A percentile compares a stretch with the other conserved stretches of the same genome.
phyloP scores from a whole-genome alignment of 2,329 filamentous ascomycete species.

The Endocalyx cinctus region DNA sequence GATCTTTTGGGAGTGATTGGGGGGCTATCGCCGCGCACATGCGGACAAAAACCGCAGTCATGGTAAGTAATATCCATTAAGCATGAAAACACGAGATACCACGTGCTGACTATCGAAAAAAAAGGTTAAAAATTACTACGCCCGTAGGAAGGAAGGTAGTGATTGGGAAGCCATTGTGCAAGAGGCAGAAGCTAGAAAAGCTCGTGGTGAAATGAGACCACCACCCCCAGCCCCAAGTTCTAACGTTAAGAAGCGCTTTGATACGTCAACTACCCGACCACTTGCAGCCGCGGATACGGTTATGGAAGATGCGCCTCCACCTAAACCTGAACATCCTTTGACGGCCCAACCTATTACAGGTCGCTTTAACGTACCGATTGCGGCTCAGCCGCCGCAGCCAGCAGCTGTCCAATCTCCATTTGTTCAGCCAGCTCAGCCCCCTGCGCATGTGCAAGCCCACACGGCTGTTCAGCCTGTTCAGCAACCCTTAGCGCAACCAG shows the following conservation, averaged over 20 bases:
- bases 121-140: slow-evolving; percentile 66
- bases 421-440: slow-evolving; percentile 21
- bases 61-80: slow-evolving; percentile 56
- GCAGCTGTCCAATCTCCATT: slow-evolving; percentile 23
- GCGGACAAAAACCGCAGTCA: slow-evolving; percentile 80
- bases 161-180: slow-evolving; percentile 58
- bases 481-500: slow-evolving; percentile 33
- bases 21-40: slow-evolving; percentile 69
- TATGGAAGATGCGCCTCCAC: slow-evolving; percentile 37
- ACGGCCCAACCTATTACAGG: slow-evolving; percentile 33
- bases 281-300: slow-evolving; percentile 45
- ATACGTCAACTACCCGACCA: slow-evolving; percentile 40
- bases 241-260: slow-evolving; percentile 47
- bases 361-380: slow-evolving; percentile 43
- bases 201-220: slow-evolving; percentile 54
- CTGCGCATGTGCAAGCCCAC: slow-evolving; percentile 20
- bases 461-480: slow-evolving; percentile 21
- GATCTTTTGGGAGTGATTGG: slow-evolving; percentile 77
- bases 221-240: slow-evolving; percentile 54
- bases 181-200: slow-evolving; percentile 54
- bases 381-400: slow-evolving; percentile 32
- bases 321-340: slow-evolving; percentile 41
- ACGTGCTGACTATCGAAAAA: background rate
- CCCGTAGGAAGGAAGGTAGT: slow-evolving; percentile 57
- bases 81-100: no score